Percentiles rank a stretch among this genome's conserved stretches.
phyloP scores from a whole-genome alignment of 2,329 filamentous ascomycete genomes.

The Botrytis tulipae region DNA sequence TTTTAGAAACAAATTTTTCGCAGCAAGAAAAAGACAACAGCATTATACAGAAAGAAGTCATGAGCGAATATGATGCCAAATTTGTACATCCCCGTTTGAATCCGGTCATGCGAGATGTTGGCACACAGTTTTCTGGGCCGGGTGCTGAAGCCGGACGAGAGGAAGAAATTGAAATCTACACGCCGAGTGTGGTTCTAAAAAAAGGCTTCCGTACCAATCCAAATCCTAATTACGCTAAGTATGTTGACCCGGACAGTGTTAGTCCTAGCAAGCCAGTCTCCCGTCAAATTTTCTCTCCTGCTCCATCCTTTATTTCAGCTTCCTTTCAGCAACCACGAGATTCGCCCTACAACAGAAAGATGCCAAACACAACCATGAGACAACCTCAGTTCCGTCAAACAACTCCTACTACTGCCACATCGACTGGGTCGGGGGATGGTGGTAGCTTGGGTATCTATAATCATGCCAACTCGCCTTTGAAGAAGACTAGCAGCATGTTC shows the following conservation, averaged over 20 bases:
- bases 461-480: constrained; percentile 78
- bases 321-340: constrained; percentile 37
- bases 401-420: constrained; percentile 34
- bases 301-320: constrained; percentile 38
- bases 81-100: constrained; percentile 90
- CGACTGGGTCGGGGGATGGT: constrained; percentile 54
- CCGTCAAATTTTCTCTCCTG: constrained; percentile 39
- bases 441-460: constrained; percentile 78
- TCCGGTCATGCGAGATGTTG: constrained; percentile 73
- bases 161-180: constrained; percentile 57
- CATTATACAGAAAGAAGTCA: constrained; percentile 85
- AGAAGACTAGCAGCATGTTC: constrained; percentile 68
- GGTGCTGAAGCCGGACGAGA: constrained; percentile 34
- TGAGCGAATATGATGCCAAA: constrained; percentile 95
- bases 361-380: constrained; percentile 46
- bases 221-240: constrained; percentile 74
- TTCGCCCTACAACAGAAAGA: constrained; percentile 41
- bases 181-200: constrained; percentile 62
- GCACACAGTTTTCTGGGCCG: constrained; percentile 65
- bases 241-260: constrained; percentile 65
- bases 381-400: constrained; percentile 53
- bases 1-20: constrained; percentile 70
- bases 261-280: constrained; percentile 32
- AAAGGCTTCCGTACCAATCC: constrained; percentile 78
- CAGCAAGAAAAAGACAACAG: constrained; percentile 83